Evolutionary conservation across 2,329 filamentous ascomycete species (phyloP), one percentile per base, ranked within the genome.

Genomic region (Stachybotrys chartarum): DNA sequence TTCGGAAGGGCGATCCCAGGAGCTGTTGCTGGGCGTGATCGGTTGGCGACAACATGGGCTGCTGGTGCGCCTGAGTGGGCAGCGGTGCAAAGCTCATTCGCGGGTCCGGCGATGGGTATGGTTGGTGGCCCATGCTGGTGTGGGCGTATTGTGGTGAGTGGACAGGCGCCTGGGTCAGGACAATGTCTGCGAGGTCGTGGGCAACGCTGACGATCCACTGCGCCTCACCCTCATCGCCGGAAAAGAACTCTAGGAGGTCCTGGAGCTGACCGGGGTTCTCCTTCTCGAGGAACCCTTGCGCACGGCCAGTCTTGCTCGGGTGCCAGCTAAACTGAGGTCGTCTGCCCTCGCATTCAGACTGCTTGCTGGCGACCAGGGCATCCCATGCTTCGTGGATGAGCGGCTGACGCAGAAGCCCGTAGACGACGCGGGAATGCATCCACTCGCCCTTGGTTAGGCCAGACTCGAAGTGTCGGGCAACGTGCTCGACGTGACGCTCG

Each of bases 341-440:
- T 52, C 77, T 71, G 31, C 74, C 70, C 45, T 66, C 74, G 61
- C 81, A 79, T 58, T 84, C 80, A 17, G 80, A 76, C 58, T 85
- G 78, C 61, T 82, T 78, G 57, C 71, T 72, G 42, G 70, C 70
- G 51, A 83, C 74, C 35, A 85, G 69, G 1, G 76, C 73, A 58
- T 84, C 82, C 84, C 85, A 87, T 5, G 81, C 80, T 53, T 80
- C 77, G 59, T 80, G 78, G 48, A 87, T 79, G 39, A 80, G 76
- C 1, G 83, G 79, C 64, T 88, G 84, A 63, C 86, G 85, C n/a
- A 88, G 72, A 11, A 87, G 72, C 6, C 83, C 84, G 60, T 86
- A 85, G 51, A 88, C 80, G 56, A 87, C 84, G 50, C 85, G 83
- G 2, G 83, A 86, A 64, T 87, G 85, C 72, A 85, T 82, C 85